Percentiles rank a stretch among this genome's conserved stretches.
These are phyloP conservation scores for Hirschioporus abietinus DNA, from an alignment of 768 basidiomycete species.

Conservation along the genomic window DNA sequence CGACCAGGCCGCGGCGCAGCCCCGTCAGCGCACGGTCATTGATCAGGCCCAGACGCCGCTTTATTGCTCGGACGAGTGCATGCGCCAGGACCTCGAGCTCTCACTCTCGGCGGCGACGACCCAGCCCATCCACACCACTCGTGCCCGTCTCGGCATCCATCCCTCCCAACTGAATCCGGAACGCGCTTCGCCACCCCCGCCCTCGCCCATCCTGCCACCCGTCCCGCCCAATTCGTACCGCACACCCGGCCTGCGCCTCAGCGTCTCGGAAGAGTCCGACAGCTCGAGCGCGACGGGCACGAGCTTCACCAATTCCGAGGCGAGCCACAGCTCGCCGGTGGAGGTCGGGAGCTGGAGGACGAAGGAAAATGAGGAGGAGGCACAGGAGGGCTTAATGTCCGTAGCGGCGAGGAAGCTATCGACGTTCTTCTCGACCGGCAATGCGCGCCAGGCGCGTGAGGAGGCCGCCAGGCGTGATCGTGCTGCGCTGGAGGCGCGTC, in stretches of 20 bases:
- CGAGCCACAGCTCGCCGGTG: conserved; percentile 41
- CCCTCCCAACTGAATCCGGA: conserved; percentile 45
- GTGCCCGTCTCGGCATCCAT: conserved; percentile 27
- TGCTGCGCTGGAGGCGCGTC: background rate
- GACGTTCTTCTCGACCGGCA: background rate
- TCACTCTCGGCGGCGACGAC: conserved; percentile 4
- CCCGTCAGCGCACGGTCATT: conserved; percentile 62
- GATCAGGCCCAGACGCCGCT: conserved; percentile 76
- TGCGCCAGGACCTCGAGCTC: conserved; percentile 46
- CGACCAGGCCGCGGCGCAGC: conserved; percentile 22
- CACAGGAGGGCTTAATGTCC: background rate
- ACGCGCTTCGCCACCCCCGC: conserved; percentile 30
- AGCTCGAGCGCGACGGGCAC: conserved; percentile 1
- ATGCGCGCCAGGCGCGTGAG: background rate
- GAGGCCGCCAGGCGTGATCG: background rate
- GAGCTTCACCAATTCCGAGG: conserved; percentile 20
- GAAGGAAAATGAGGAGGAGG: background rate
- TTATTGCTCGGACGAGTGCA: conserved; percentile 80
- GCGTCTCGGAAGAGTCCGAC: conserved; percentile 24
- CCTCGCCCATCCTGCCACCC: conserved; percentile 24
- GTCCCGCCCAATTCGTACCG: conserved; percentile 36
- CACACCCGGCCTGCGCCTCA: conserved; percentile 17
- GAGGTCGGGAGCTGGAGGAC: conserved; percentile 15
- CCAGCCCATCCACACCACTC: conserved; percentile 20
- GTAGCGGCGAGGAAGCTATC: background rate